Evolutionary conservation across 1,139 yeast genomes (phyloP).

Genomic region (Pichia sp.): DNA sequence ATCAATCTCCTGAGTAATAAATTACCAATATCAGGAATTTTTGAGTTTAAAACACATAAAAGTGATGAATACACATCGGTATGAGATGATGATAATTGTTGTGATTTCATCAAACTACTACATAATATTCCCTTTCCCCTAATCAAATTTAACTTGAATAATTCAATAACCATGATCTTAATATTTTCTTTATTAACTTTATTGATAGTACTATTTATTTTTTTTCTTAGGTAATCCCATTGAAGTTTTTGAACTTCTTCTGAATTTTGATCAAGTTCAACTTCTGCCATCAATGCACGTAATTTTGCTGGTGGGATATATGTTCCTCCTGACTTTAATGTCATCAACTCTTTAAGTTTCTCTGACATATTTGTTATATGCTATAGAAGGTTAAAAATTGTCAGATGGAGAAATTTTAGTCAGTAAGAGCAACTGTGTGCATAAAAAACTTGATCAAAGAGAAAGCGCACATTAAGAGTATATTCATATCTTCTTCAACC

Average conservation of each 20-base stretch:
- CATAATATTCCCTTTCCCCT: constrained; percentile 59
- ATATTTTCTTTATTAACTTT: constrained; percentile 43
- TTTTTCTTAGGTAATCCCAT: constrained; percentile 49
- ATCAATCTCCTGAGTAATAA: constrained; percentile 49
- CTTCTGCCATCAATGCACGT: constrained; percentile 36
- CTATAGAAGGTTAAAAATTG: too few species aligned
- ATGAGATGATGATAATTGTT: constrained; percentile 31
- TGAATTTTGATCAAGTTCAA: constrained; percentile 24
- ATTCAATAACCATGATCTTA: constrained; percentile 38
- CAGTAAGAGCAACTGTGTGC: too few species aligned
- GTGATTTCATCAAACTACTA: constrained; percentile 52
- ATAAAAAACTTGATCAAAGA: not conserved
- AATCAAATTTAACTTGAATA: constrained; percentile 49
- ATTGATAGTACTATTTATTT: constrained; percentile 44
- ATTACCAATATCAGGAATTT: constrained; percentile 65
- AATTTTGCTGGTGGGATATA: constrained; percentile 50
- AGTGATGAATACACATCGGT: constrained; percentile 54
- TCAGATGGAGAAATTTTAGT: too few species aligned
- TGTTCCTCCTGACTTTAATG: constrained; percentile 39
- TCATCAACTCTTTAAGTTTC: constrained; percentile 28
- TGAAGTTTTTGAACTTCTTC: constrained; percentile 42
- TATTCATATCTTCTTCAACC: not conserved
- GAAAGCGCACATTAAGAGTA: not conserved
- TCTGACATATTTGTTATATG: constrained; percentile 11
- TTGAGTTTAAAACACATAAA: constrained; percentile 55